These are phyloP conservation scores for Dianthus caryophyllus DNA, from an alignment of 148 eudicot genomes.

Conservation along the genomic window DNA sequence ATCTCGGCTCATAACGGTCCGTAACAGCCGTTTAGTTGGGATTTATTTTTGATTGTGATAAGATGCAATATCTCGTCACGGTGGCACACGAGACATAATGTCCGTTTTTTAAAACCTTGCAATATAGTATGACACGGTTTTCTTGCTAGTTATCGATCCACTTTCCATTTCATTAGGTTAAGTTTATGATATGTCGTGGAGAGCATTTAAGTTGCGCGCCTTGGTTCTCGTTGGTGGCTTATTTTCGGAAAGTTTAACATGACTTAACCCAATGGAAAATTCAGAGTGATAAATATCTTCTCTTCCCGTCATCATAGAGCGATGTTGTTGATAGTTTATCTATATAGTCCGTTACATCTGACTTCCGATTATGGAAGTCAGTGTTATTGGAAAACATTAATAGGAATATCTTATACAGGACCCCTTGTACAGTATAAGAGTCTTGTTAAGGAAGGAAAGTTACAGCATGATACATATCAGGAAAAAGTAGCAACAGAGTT, in stretches of 20 bases:
- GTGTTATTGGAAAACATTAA: neutral
- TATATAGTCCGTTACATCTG: slow-evolving; percentile 1
- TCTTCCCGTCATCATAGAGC: neutral
- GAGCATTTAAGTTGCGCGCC: neutral
- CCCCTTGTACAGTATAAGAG: slow-evolving; percentile 55
- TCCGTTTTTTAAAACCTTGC: no score
- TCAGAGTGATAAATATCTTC: neutral
- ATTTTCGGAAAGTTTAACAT: neutral
- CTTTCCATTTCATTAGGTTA: neutral
- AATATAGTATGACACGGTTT: no score
- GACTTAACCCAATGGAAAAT: neutral
- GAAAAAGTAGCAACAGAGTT: slow-evolving; percentile 77
- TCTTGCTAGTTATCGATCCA: no score
- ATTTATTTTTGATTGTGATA: no score
- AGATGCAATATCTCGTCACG: no score
- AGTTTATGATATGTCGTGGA: neutral
- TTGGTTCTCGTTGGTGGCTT: neutral
- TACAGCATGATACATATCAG: slow-evolving; percentile 77
- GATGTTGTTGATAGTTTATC: neutral
- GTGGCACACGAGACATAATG: no score
- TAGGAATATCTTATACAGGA: slow-evolving; percentile 34
- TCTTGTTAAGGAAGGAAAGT: slow-evolving; percentile 71
- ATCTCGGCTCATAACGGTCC: no score
- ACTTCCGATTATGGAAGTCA: neutral
- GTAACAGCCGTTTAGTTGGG: no score